A percentile compares a stretch with the other conserved stretches of the same genome.
These are phyloP conservation scores for Syzygium aromaticum DNA, from an alignment of 345 rosid species.

Conservation along the genomic window DNA sequence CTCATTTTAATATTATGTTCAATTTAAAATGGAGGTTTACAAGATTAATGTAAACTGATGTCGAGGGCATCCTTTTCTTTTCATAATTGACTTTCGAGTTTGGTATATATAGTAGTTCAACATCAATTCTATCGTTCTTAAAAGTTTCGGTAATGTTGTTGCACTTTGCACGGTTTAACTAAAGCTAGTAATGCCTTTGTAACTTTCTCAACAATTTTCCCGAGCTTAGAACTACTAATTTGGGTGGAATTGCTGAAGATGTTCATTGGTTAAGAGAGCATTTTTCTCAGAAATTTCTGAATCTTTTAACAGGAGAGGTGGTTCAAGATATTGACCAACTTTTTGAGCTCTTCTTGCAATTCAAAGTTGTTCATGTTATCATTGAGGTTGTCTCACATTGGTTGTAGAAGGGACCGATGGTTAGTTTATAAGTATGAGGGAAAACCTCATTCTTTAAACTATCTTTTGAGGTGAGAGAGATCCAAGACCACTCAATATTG, in stretches of 20 bases:
- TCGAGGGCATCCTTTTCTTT: neutral
- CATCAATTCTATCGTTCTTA: neutral
- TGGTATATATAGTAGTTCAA: neutral
- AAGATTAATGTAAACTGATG: neutral
- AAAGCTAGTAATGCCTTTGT: neutral
- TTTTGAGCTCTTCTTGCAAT: neutral
- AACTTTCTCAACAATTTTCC: neutral
- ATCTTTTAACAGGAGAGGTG: neutral
- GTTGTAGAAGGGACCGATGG: no score
- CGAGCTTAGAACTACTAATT: neutral
- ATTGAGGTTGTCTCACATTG: no score
- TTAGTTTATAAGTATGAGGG: no score
- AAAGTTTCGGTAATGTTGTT: neutral
- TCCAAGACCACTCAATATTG: no score
- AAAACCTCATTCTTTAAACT: no score
- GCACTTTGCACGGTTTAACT: neutral
- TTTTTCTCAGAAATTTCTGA: no score
- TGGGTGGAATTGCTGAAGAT: neutral
- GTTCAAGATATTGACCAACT: neutral
- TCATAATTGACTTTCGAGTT: no score
- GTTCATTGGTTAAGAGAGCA: neutral
- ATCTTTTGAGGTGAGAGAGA: no score
- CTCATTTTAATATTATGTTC: neutral
- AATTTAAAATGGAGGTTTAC: neutral
- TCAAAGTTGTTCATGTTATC: neutral